Evolutionary conservation across 106 monocot genomes (phyloP).

Genomic region (Triglochin maritima): DNA sequence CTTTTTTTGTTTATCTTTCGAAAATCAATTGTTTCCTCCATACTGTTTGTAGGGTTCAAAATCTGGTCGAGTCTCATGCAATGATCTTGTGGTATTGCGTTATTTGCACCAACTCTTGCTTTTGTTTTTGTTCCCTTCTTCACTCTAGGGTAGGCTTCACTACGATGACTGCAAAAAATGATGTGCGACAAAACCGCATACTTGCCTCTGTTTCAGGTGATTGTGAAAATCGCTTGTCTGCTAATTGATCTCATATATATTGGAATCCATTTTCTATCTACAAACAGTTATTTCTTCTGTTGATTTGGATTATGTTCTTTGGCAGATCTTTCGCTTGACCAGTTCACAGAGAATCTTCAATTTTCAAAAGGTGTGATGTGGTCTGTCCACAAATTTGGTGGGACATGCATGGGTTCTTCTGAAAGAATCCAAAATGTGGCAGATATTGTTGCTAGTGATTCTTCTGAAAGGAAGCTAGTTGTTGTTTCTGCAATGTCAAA

Average conservation of each 20-base stretch:
- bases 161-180: slow-evolving; percentile 8
- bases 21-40: neutral
- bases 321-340: slow-evolving; percentile 55
- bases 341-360: slow-evolving; percentile 17
- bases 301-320: neutral
- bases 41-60: neutral
- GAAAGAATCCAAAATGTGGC: slow-evolving; percentile 78
- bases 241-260: neutral
- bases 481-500: slow-evolving; percentile 99
- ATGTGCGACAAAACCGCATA: slow-evolving; percentile 9
- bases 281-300: neutral
- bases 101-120: neutral
- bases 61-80: neutral
- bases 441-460: slow-evolving; percentile 51
- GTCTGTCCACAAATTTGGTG: slow-evolving; percentile 99
- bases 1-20: neutral
- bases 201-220: slow-evolving; percentile 43
- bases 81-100: neutral
- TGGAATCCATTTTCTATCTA: neutral
- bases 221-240: neutral
- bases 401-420: slow-evolving; percentile 89
- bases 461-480: slow-evolving; percentile 78
- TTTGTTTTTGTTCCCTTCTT: neutral
- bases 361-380: slow-evolving; percentile 76
- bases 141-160: slow-evolving; percentile 18